Percentiles rank a stretch among this genome's conserved stretches.
Evolutionary conservation across 371 early-diverging fungal genomes (phyloP).

Genomic region (Mortierella sp.): DNA sequence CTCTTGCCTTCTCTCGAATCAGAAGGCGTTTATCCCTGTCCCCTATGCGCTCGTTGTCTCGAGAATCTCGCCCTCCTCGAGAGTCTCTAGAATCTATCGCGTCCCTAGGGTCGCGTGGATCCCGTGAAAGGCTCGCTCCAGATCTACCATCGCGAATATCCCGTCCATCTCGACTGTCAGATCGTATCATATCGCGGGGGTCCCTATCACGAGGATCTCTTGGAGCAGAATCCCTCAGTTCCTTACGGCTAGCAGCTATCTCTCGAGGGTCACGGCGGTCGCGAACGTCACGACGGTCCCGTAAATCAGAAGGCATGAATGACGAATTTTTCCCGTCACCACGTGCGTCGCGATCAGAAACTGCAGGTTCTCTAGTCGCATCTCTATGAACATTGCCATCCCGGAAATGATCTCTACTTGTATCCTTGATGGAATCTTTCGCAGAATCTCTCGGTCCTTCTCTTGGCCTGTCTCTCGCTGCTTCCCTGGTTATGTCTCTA

Average conservation of each 20-base stretch:
- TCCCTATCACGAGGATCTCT: conserved; percentile 49
- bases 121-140: background rate
- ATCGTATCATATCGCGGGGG: conserved; percentile 11
- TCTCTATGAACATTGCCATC: conserved; percentile 1
- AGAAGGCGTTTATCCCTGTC: conserved; percentile 16
- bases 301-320: background rate
- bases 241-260: conserved; percentile 24
- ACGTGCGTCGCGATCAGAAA: conserved; percentile 7
- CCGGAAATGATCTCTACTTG: conserved; percentile 16
- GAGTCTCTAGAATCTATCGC: conserved; percentile 15
- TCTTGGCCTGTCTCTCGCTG: conserved; percentile 8
- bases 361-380: background rate
- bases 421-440: conserved; percentile 7
- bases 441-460: conserved; percentile 8
- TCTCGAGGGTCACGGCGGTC: conserved; percentile 25
- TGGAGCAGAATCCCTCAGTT: conserved; percentile 45
- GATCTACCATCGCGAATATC: conserved; percentile 28
- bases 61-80: conserved; percentile 22
- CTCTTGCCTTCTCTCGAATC: conserved; percentile 21
- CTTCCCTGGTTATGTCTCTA: conserved; percentile 11
- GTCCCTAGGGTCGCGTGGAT: conserved; percentile 21
- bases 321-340: conserved; percentile 2
- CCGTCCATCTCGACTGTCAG: conserved; percentile 24
- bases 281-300: conserved; percentile 11
- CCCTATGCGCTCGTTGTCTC: conserved; percentile 22